Evolutionary conservation across 73 alveolate genomes (phyloP).

Genomic region (Tetrahymena borealis): DNA sequence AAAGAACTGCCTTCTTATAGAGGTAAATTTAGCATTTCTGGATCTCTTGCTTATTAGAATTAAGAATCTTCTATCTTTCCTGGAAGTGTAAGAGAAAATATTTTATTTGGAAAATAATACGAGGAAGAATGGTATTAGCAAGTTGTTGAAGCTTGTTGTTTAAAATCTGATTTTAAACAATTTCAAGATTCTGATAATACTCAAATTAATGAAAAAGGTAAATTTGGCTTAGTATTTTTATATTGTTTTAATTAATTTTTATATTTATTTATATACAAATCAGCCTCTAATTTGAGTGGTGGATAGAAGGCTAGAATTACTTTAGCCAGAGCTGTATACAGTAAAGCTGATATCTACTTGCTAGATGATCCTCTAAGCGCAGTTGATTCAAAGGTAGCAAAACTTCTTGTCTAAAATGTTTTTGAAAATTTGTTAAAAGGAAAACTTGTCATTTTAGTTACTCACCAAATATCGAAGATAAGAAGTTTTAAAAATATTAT

Average conservation of each 20-base stretch:
- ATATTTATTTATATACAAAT: background rate
- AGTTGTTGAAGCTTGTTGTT: constrained; percentile 69
- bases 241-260: background rate
- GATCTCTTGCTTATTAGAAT: constrained; percentile 50
- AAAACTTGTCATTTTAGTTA: constrained; percentile 44
- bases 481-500: constrained; percentile 29
- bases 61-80: constrained; percentile 88
- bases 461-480: constrained; percentile 54
- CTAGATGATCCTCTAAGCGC: constrained; percentile 75
- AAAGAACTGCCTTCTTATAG: constrained; percentile 52
- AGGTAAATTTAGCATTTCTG: constrained; percentile 16
- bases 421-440: background rate
- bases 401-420: constrained; percentile 10
- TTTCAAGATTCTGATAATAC: constrained; percentile 75
- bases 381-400: constrained; percentile 63
- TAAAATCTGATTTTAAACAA: constrained; percentile 73
- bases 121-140: constrained; percentile 68
- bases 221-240: background rate
- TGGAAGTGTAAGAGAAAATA: constrained; percentile 87
- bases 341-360: constrained; percentile 56
- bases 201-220: constrained; percentile 91
- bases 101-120: constrained; percentile 68
- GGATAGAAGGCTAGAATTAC: constrained; percentile 95
- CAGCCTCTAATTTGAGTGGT: constrained; percentile 82
- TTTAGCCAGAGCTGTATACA: constrained; percentile 86